Conservation (phyloP, 2,329 filamentous ascomycete genomes). For the Colletotrichum gloeosporioides region DNA sequence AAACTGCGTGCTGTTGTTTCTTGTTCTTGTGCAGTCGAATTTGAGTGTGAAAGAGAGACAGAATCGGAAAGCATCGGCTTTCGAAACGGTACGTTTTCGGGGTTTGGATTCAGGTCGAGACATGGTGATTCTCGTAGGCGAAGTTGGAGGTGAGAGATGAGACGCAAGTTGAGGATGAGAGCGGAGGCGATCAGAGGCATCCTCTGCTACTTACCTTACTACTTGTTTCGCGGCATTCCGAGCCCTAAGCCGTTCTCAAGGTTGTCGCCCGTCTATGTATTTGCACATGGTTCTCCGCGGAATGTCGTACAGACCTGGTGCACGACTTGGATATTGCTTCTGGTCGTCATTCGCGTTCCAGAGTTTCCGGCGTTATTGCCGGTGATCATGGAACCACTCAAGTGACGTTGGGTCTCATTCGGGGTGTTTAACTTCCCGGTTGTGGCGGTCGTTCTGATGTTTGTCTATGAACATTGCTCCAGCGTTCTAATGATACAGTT, state of each 20-base stretch:
- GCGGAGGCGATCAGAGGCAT: no score
- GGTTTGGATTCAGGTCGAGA: not conserved
- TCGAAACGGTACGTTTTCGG: not conserved
- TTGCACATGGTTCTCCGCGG: fast-evolving
- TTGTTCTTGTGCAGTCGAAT: not conserved
- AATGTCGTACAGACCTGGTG: not conserved
- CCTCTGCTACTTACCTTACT: no score
- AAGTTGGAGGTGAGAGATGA: not conserved
- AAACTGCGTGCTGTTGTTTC: not conserved
- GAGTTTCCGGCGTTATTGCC: no score
- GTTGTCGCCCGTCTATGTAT: not conserved
- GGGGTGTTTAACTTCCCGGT: not conserved
- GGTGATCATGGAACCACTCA: not conserved
- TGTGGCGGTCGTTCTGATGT: not conserved
- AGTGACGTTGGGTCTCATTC: not conserved
- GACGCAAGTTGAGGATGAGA: not conserved
- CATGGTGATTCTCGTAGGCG: not conserved
- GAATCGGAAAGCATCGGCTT: not conserved
- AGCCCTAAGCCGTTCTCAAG: not conserved
- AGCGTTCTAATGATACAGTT: no score
- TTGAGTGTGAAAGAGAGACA: not conserved
- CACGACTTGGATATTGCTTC: not conserved
- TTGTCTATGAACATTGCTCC: no score
- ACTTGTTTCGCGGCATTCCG: no score
- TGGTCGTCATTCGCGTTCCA: not conserved